Evolutionary conservation across 805 yeast genomes (phyloP), one percentile per base, ranked within the genome.

Genomic region (Millerago galiae): DNA sequence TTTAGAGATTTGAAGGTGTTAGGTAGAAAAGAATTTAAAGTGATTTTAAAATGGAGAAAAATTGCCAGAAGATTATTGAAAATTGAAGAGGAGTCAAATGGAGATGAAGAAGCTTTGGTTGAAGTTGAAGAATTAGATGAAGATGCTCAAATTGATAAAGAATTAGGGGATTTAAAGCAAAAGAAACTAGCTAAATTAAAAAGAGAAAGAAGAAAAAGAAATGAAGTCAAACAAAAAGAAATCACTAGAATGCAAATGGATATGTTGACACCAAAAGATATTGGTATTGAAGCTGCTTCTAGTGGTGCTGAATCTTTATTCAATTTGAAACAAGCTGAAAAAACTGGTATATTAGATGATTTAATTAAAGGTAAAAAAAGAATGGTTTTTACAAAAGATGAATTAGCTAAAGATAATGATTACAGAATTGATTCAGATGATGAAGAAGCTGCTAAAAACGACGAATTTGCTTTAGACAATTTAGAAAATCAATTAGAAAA

Each of bases 211-310:
- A 81, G 96, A 62, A 79, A 72, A 53, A 75, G 76, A 42, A 89
- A 93, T 60, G 96, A 90, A 64, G 51, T 63, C 48, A 88, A 87
- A 57, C 96, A 88, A 61, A 86, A 84, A 62, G 97, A 91, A 59
- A 77, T 91, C 37, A 71, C 75, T 38, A 78, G 98, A 68, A 82
- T 88, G 85, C 97, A 93, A 67, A 82, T 93, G 91, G 87, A 86
- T 62, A 90, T 93, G 96, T 70, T 85, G 45, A 86, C 96, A 6
- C 96, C 95, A 57, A 77, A 75, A 68, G 95, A 89, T 57, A 80
- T 93, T 49, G 97, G 98, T 74, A 71, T 87, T 42, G 99, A 93
- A 60, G 96, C 96, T 14, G 91, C 87, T 14, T 75, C 75, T 41
- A 70, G 78, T 46, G 96, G 93, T 30, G 72, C 83, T 42, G 90